Evolutionary conservation across 805 yeast species (phyloP).

Genomic region (Wickerhamomyces mucosus): DNA sequence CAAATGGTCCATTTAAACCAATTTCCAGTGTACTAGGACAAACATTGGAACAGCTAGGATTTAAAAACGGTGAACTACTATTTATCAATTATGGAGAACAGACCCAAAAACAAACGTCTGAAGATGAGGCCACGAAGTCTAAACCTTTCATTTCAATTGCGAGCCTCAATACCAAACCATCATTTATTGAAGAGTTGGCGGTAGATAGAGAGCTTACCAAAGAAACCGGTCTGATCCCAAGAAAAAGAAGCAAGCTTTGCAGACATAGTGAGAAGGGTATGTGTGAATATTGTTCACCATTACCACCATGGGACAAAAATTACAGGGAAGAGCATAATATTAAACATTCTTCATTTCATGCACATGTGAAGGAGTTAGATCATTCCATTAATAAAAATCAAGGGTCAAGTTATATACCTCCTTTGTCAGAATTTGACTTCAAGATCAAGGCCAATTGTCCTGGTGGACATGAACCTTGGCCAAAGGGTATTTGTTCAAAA

Average conservation of each 20-base stretch:
- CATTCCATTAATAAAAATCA: constrained; percentile 48
- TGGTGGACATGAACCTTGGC: constrained; percentile 89
- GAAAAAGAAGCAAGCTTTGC: constrained; percentile 58
- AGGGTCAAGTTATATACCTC: constrained; percentile 67
- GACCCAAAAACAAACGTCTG: background rate
- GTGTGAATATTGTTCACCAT: constrained; percentile 95
- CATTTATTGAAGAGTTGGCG: constrained; percentile 40
- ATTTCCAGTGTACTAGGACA: constrained; percentile 19
- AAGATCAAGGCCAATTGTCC: constrained; percentile 55
- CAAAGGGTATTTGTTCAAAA: constrained; percentile 87
- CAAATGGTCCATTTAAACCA: constrained; percentile 18
- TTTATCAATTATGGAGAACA: constrained; percentile 23
- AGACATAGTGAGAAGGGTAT: constrained; percentile 88
- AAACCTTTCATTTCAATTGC: constrained; percentile 8
- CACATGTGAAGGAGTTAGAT: constrained; percentile 66
- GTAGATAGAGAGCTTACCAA: constrained; percentile 61
- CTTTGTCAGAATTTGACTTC: constrained; percentile 64
- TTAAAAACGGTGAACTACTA: constrained; percentile 41
- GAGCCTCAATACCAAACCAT: constrained; percentile 5
- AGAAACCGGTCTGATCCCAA: constrained; percentile 61
- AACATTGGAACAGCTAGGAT: constrained; percentile 26
- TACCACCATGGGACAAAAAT: constrained; percentile 87
- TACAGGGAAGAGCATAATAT: constrained; percentile 69
- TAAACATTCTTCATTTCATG: constrained; percentile 83
- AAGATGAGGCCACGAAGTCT: background rate